Evolutionary conservation across 75 land plant species (phyloP).

Genomic region (Pinus taeda): DNA sequence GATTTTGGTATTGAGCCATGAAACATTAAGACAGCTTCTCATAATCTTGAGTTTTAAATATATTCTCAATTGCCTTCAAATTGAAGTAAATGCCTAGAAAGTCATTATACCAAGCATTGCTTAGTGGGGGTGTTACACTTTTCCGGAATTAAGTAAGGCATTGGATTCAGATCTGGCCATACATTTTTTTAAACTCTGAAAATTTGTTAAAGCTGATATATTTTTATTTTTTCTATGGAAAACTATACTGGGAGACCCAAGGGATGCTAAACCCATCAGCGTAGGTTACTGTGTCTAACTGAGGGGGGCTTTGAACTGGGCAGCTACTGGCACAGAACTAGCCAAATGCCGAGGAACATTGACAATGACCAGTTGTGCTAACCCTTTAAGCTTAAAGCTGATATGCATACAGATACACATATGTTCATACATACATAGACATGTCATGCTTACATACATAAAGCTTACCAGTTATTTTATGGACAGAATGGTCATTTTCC

Average conservation of each 20-base stretch:
- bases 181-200: background rate
- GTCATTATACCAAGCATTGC: background rate
- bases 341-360: no score
- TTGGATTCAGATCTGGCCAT: background rate
- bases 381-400: no score
- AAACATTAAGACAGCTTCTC: background rate
- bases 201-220: background rate
- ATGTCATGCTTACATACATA: background rate
- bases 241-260: no score
- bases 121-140: background rate
- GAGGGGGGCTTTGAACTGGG: no score
- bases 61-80: background rate
- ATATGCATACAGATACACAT: no score
- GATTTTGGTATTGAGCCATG: background rate
- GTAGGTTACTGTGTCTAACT: no score
- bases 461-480: background rate
- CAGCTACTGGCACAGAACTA: no score
- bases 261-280: no score
- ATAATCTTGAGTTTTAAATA: background rate
- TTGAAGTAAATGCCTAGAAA: background rate
- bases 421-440: no score
- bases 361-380: no score
- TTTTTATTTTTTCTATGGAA: no score
- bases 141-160: no score
- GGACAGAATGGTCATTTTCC: background rate